Base-by-base conservation (phyloP, 805 yeast genomes). In the Starmerella lactis-condensi region DNA sequence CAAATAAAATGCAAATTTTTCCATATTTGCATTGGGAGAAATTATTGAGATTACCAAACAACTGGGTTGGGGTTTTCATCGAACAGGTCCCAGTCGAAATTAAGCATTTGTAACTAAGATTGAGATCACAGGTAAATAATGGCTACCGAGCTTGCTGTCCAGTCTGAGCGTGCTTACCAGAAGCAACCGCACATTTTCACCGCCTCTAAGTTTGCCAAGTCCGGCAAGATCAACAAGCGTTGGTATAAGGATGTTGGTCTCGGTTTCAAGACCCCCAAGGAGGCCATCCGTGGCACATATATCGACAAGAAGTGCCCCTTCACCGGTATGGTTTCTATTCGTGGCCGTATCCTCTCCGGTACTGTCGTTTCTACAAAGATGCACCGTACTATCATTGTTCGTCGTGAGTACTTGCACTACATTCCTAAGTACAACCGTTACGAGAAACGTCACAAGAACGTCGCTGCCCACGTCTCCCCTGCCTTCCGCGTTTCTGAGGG, bases 151-250 rank as follows among this genome's bases (percentile, higher is more conserved):
- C 81, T 89, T 72, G 85, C 94, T 65, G 98, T 89, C 72, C 98
- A 89, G 76, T 77, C 95, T 63, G 98, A 89, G 75, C 85, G 93
- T 71, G 98, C 98, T 82, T 89, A 76, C 93, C 98, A 89, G 75
- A 89, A 89, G 99, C 99, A 89, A 79, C 98, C 96, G 62, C 98
- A 89, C 75, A 85, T 89, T 75, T 89, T 89, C 93, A 83, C 82
- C 71, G 89, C 89, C 85, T 82, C 96, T 75, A 89, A 89, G 81
- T 75, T 94, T 57, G 38, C 43, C n/a, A 83, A 81, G 83, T 93
- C 91, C 63, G 72, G 71, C 81, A 78, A 78, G 69, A 74, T 83
- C 71, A 76, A 93, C 75, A 89, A 89, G 89, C 89, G 99, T 81
- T 89, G 99, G 99, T 83, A 73, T 64, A 89, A 89, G 77, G 94